A percentile compares a stretch with the other conserved stretches of the same genome.
Conservation (phyloP, 345 rosid species). For the Eucalyptus sp. region DNA sequence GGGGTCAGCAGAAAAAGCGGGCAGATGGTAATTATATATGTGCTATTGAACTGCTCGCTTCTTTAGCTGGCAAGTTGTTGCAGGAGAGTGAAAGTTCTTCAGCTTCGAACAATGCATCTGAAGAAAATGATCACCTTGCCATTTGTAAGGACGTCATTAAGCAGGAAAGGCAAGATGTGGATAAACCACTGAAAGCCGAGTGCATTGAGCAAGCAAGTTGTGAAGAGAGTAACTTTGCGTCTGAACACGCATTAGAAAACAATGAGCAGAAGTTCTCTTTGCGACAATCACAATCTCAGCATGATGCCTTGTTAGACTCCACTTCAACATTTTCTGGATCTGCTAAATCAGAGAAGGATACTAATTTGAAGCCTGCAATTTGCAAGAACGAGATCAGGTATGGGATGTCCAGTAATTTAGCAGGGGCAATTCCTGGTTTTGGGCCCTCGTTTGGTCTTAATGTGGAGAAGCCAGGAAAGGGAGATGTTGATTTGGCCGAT, state of each 20-base stretch:
- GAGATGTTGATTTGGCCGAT: slow-evolving; percentile 11
- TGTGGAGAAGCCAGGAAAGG: slow-evolving; percentile 12
- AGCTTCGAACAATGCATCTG: slow-evolving; percentile 63
- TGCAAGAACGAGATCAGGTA: neutral
- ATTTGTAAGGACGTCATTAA: slow-evolving; percentile 20
- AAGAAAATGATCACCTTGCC: slow-evolving; percentile 28
- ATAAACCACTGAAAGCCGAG: slow-evolving; percentile 24
- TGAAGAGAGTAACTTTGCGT: slow-evolving; percentile 8
- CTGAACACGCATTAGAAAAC: neutral
- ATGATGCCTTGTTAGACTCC: slow-evolving; percentile 7
- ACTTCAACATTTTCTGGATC: slow-evolving; percentile 11
- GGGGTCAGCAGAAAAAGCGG: slow-evolving; percentile 19
- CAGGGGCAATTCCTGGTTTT: neutral
- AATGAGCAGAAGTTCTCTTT: neutral
- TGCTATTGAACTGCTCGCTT: slow-evolving; percentile 82
- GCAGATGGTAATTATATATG: slow-evolving; percentile 37
- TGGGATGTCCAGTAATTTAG: neutral
- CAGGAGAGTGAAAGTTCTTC: slow-evolving; percentile 78
- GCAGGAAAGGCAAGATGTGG: slow-evolving; percentile 19
- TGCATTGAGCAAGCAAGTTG: slow-evolving; percentile 15
- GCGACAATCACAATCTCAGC: slow-evolving; percentile 1
- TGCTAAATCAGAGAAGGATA: slow-evolving; percentile 2
- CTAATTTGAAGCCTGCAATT: slow-evolving; percentile 6
- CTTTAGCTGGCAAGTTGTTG: slow-evolving; percentile 72
- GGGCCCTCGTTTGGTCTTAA: neutral